Evolutionary conservation across 164 flowering plant genomes (phyloP).

Genomic region (Aristolochia fimbriata): DNA sequence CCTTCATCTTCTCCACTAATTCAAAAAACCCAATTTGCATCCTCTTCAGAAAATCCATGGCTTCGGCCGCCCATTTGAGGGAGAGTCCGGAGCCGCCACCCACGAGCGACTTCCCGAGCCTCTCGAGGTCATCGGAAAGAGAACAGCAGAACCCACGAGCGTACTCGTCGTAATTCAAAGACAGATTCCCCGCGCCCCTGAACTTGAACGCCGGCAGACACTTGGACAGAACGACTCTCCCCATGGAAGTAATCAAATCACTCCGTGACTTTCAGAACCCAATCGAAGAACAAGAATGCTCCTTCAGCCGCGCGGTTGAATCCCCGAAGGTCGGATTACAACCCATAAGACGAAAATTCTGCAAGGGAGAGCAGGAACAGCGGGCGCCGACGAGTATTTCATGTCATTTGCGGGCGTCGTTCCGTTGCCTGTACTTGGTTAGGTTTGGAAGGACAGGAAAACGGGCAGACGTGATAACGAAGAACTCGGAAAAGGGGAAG

Average conservation of each 20-base stretch:
- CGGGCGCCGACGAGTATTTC: background rate
- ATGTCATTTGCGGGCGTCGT: background rate
- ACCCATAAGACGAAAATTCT: background rate
- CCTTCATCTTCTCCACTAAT: background rate
- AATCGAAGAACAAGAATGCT: too few relatives aligned
- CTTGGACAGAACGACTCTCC: background rate
- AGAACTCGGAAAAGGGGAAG: conserved; percentile 2
- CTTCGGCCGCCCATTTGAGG: conserved; percentile 14
- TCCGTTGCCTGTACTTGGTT: background rate
- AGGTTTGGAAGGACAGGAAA: background rate
- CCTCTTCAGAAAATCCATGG: conserved; percentile 15
- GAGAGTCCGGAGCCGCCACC: conserved; percentile 7
- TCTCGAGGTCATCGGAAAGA: conserved; percentile 9
- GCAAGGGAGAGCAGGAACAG: background rate
- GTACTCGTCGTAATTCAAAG: background rate
- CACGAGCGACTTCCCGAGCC: conserved; percentile 12
- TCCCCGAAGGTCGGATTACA: background rate
- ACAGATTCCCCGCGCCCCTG: background rate
- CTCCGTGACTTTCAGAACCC: background rate
- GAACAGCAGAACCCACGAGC: conserved; percentile 10
- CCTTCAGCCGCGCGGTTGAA: background rate
- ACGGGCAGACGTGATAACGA: conserved; percentile 6
- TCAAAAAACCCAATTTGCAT: conserved; percentile 10
- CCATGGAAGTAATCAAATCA: background rate
- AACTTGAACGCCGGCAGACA: conserved; percentile 1